Base-by-base conservation (phyloP, 495 filamentous ascomycete genomes). In the Aspergillus campestris region DNA sequence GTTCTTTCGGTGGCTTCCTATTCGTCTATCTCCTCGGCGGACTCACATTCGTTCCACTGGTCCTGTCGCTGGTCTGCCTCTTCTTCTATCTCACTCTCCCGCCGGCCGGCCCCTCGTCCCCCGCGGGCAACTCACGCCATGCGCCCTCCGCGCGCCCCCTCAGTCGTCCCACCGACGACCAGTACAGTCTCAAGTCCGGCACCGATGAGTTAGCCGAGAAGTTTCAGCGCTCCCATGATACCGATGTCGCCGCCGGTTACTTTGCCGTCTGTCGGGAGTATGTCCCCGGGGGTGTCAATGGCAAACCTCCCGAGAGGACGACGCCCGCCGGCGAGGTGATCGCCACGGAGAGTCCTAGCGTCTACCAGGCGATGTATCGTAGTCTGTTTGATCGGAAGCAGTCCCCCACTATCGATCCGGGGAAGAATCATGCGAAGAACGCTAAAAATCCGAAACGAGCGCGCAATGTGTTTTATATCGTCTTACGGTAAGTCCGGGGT, bases 311-410 rank as follows among this genome's bases (percentile, higher is more conserved):
- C 48, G 90, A 95, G 61, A 76, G 89, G 43, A 82, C 80, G 32
- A 92, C 88, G 2, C 88, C 89, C 8, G 78, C 86, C 7, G 87
- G 86, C 9, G 80, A 81, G 40, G 71, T 79, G 37, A 70, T 80
- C 45, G 79, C 80, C 28, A 65, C 82, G 8, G 86, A 87, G 49
- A 94, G 87, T 59, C 88, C 84, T 33, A 94, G 87, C 55, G 90
- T 98, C 27, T 96, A 97, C 57, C 94, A 97, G 74, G 81, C 84
- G 60, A 95, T 98, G 92, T 97, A 97, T 62, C 73, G 89, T 53
- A 94, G 86, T 62, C 79, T 98, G 37, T 98, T 98, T 58, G 91
- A 97, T 50, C 78, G 92, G 39, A 91, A 86, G 53, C 78, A 82
- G 40, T 42, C 62, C 1, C 67, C 69, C n/a, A 73, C 63, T 36